Conservation (phyloP, 495 filamentous ascomycete species). For the Chaetomium tenue region DNA sequence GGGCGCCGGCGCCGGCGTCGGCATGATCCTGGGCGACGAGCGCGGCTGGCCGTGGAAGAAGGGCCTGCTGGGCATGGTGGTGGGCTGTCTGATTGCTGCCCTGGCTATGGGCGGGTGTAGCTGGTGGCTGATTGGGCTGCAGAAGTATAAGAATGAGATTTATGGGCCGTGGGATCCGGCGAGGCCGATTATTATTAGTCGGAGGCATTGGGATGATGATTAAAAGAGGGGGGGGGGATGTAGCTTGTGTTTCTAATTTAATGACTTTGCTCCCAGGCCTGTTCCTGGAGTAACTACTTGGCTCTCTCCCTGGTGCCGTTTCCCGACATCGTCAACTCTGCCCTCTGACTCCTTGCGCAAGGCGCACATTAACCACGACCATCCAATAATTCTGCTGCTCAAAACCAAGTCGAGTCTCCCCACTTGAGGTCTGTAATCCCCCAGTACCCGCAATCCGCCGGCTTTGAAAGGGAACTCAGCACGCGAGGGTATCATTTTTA, state of each 20-base stretch:
- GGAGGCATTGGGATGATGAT: conserved; percentile 51
- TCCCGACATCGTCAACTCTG: too few species aligned
- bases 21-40: conserved; percentile 56
- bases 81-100: conserved; percentile 60
- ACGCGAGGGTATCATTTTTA: background rate
- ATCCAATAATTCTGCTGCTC: background rate
- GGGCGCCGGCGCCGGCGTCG: conserved; percentile 73
- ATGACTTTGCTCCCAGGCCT: background rate
- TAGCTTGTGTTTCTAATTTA: background rate
- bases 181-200: conserved; percentile 68
- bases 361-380: too few species aligned
- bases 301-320: too few species aligned
- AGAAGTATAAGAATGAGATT: conserved; percentile 99
- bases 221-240: conserved; percentile 13
- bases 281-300: too few species aligned
- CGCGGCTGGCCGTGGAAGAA: conserved; percentile 67
- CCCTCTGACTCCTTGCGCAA: too few species aligned
- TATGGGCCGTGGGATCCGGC: conserved; percentile 98
- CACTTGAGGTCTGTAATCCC: background rate
- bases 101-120: conserved; percentile 89
- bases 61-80: conserved; percentile 69
- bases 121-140: conserved; percentile 96
- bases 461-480: background rate
- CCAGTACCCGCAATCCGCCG: background rate
- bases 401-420: background rate